Evolutionary conservation across 1,139 yeast genomes (phyloP).

Genomic region (Chernovozyma sophiae-reginae): DNA sequence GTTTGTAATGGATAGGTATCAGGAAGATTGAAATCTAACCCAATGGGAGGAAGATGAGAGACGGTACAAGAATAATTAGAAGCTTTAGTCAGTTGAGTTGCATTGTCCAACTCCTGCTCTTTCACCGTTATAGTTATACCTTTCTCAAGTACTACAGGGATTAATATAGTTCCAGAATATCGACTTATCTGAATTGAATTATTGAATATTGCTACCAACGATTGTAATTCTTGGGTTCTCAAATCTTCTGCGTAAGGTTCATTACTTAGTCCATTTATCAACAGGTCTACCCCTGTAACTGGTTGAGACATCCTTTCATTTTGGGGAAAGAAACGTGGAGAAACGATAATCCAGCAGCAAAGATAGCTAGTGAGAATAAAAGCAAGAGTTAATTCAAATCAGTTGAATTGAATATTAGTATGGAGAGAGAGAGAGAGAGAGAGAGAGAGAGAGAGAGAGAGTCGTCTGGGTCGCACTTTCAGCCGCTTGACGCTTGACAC

Average conservation of each 20-base stretch:
- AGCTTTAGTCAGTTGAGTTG: conserved; percentile 1
- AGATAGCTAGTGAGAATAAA: too few species aligned
- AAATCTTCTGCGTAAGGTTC: conserved; percentile 14
- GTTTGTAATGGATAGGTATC: conserved; percentile 22
- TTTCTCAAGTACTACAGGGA: conserved; percentile 23
- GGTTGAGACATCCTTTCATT: too few species aligned
- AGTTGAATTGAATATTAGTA: too few species aligned
- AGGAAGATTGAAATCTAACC: conserved; percentile 25
- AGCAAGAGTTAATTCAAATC: too few species aligned
- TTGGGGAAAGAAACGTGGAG: too few species aligned
- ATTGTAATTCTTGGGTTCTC: conserved; percentile 40
- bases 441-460: too few species aligned
- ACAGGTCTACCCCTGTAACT: too few species aligned
- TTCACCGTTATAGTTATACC: conserved; percentile 11
- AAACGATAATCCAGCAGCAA: too few species aligned
- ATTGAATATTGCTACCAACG: conserved; percentile 49
- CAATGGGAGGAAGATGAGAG: conserved; percentile 27
- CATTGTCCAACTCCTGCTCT: background rate
- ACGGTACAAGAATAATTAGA: conserved; percentile 6
- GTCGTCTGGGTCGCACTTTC: too few species aligned
- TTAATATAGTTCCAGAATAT: conserved; percentile 19
- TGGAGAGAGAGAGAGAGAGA: too few species aligned
- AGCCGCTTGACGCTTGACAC: too few species aligned
- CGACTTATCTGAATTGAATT: conserved; percentile 24
- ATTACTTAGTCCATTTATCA: too few species aligned